phyloP scores from a whole-genome alignment of 306 rosid species.

The Casuarina cunninghamiana region DNA sequence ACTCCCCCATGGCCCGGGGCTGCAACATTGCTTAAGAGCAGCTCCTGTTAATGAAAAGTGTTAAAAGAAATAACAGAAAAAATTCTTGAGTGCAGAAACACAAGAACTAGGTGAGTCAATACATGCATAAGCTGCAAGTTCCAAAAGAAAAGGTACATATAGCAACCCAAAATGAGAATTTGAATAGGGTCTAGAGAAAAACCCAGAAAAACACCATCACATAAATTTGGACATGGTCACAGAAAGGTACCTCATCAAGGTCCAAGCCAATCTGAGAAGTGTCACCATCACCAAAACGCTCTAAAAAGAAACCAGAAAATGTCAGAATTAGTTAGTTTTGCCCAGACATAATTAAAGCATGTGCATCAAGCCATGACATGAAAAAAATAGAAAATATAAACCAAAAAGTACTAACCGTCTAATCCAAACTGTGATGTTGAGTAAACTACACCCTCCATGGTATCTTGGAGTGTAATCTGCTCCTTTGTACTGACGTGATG shows the following conservation, averaged over 20 bases:
- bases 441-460: slow-evolving; percentile 91
- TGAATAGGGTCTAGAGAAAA: not conserved
- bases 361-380: slow-evolving; percentile 10
- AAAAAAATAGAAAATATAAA: not conserved
- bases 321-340: slow-evolving; percentile 23
- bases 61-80: slow-evolving; percentile 13
- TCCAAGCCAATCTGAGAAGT: slow-evolving; percentile 97
- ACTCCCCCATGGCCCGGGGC: slow-evolving; percentile 47
- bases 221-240: slow-evolving; percentile 10
- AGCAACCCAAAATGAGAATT: not conserved
- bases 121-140: not conserved
- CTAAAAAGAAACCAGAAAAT: slow-evolving; percentile 46
- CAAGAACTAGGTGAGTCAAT: not conserved
- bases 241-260: slow-evolving; percentile 83
- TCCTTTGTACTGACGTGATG: slow-evolving; percentile 93
- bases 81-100: slow-evolving; percentile 5
- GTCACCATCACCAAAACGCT: slow-evolving; percentile 99
- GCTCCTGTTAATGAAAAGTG: slow-evolving; percentile 54
- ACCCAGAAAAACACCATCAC: not conserved
- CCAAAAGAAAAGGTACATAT: not conserved
- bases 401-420: slow-evolving; percentile 67
- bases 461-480: slow-evolving; percentile 97
- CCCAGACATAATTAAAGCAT: slow-evolving; percentile 7
- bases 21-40: slow-evolving; percentile 61
- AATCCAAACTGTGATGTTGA: slow-evolving; percentile 94